Conservation (phyloP, 73 alveolate species). For the Symbiodinium natans region DNA sequence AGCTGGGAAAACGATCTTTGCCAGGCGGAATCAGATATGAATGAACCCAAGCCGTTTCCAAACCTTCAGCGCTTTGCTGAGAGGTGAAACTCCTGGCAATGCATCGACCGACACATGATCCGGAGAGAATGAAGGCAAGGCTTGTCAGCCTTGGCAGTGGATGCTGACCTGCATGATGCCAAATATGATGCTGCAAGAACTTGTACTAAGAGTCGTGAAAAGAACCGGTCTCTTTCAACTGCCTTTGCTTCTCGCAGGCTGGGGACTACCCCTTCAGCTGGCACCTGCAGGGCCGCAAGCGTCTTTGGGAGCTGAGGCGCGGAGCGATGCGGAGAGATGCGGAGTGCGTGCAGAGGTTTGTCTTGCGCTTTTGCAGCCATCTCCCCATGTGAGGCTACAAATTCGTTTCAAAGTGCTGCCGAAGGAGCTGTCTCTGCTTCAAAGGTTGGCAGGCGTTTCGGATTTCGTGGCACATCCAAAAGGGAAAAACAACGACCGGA, state of each 20-base stretch:
- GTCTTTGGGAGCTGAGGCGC: conserved; percentile 72
- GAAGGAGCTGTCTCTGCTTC: background rate
- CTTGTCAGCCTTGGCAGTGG: background rate
- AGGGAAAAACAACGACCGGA: too few relatives aligned
- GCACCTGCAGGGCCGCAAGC: conserved; percentile 75
- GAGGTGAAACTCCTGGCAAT: conserved; percentile 65
- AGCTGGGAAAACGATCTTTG: conserved; percentile 80
- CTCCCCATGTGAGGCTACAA: conserved; percentile 25
- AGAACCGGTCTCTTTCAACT: too few relatives aligned
- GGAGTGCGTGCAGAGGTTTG: too few relatives aligned
- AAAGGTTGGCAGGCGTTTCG: background rate
- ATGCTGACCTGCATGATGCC: too few relatives aligned
- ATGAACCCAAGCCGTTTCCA: background rate
- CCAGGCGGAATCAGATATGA: background rate
- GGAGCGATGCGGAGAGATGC: background rate
- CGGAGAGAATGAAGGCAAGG: conserved; percentile 43
- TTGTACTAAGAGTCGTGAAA: too few relatives aligned
- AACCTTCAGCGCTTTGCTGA: background rate
- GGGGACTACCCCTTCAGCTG: conserved; percentile 87
- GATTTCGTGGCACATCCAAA: background rate
- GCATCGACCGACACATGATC: conserved; percentile 81
- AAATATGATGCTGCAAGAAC: too few relatives aligned
- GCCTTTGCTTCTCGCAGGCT: too few relatives aligned
- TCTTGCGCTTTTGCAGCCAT: background rate
- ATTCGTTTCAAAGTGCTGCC: conserved; percentile 65